Base-by-base conservation (phyloP, 345 rosid species). In the Populus deltoides region DNA sequence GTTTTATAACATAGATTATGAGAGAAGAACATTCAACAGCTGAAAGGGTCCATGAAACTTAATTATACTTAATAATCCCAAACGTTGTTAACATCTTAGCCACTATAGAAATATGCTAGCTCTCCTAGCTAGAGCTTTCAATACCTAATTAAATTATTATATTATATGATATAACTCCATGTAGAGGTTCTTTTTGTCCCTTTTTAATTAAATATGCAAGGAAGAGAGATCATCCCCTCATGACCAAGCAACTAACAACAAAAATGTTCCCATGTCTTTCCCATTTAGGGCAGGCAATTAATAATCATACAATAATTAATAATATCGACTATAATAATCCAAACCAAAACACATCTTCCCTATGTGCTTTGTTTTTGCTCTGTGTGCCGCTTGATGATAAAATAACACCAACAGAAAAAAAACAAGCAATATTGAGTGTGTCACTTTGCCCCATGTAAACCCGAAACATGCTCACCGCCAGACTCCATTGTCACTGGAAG, bases 211-310 rank as follows among this genome's bases (percentile, higher is more conserved):
- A 9, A 8, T 18, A 22, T 57, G 63, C 29, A 57, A n/a, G 63
- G 63, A 53, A 72, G 65, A 72, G 65, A 72, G 4, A 36, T 36
- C 17, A 36, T 36, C 33, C 35, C 49, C 47, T 36, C 16, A 3
- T 4, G 38, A 49, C 65, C 63, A 66, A 10, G 18, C 63, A 57
- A 71, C 70, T 7, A 43, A 62, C 62, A 25, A 27, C 71, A 51
- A 65, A 65, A 36, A 62, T 72, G 71, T 78, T 24, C 63, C n/a
- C 41, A 15, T 61, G 70, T 78, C 75, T 71, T 71, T 47, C 71
- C 65, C 16, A 3, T 4, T 18, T 16, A 3, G 8, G 36, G 45
- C 24, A 4, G 1, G 20, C 39, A 31, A 8, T 67, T 31, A 18
- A 31, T 33, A 67, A 31, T 3, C 47, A 11, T 43, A 11, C 4